Percentiles rank a stretch among this genome's conserved stretches.
phyloP scores from a whole-genome alignment of 2,329 filamentous ascomycete genomes.

The Colletotrichum shisoi region DNA sequence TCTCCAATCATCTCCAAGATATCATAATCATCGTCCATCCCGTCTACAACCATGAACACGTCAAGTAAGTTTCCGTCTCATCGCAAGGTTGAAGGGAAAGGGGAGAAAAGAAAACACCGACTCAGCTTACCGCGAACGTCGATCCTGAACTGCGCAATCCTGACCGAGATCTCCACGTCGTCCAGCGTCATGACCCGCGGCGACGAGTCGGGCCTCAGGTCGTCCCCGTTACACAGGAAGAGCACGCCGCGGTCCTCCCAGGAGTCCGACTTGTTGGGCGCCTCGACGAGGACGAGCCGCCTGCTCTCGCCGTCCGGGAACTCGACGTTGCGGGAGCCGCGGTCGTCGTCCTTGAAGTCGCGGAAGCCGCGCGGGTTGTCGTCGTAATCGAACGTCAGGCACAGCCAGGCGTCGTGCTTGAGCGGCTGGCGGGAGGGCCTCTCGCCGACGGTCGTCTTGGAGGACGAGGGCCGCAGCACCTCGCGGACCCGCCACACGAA shows the following conservation, averaged over 20 bases:
- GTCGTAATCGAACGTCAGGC: slow-evolving; percentile 20
- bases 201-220: neutral
- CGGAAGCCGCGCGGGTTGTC: slow-evolving; percentile 13
- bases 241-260: slow-evolving; percentile 7
- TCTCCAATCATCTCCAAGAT: neutral
- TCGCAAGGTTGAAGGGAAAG: no score
- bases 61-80: neutral
- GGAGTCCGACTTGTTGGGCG: neutral
- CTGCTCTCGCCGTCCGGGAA: neutral
- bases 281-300: neutral
- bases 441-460: neutral
- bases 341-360: slow-evolving; percentile 7
- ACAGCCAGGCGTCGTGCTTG: neutral
- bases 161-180: neutral
- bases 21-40: slow-evolving; percentile 6
- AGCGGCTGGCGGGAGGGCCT: neutral
- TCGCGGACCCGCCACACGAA: slow-evolving; percentile 16
- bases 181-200: neutral
- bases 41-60: neutral
- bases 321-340: slow-evolving; percentile 5
- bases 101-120: no score
- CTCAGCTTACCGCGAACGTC: slow-evolving; percentile 5
- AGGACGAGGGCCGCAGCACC: neutral
- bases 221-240: neutral
- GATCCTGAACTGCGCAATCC: slow-evolving; percentile 1